phyloP scores from a whole-genome alignment of 305 asterid species.

The Solanum hybrid region DNA sequence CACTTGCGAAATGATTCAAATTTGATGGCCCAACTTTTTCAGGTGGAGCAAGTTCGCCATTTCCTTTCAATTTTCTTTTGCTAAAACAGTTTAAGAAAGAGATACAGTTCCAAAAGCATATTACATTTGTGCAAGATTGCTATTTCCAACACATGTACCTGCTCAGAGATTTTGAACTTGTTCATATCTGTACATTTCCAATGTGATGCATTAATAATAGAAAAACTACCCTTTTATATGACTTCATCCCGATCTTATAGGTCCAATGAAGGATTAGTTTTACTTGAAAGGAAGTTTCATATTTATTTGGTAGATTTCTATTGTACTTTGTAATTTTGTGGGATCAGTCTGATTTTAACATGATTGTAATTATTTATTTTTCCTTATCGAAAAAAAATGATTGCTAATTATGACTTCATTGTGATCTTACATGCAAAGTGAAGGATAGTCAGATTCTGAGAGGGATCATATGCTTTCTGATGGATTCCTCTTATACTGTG shows the following conservation, averaged over 20 bases:
- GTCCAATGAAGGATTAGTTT: background rate
- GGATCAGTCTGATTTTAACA: background rate
- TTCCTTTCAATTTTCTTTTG: background rate
- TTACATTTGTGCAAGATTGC: background rate
- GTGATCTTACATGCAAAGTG: background rate
- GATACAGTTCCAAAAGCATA: background rate
- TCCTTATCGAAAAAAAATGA: background rate
- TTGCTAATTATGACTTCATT: background rate
- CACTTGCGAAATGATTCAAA: constrained; percentile 74
- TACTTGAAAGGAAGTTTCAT: background rate
- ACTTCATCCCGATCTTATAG: background rate
- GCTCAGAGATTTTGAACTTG: background rate
- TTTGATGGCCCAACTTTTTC: constrained; percentile 78
- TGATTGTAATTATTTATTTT: background rate
- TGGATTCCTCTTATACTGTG: background rate
- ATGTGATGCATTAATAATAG: background rate
- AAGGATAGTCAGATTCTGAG: background rate
- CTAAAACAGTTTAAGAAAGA: background rate
- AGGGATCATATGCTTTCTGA: background rate
- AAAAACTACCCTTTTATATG: background rate
- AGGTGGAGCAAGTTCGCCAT: constrained; percentile 37
- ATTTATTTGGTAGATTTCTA: background rate
- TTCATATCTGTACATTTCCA: background rate
- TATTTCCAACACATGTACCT: background rate
- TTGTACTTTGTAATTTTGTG: background rate